These are phyloP conservation scores for Otatea glauca DNA, from an alignment of 176 grass and related monocot species.

Conservation along the genomic window DNA sequence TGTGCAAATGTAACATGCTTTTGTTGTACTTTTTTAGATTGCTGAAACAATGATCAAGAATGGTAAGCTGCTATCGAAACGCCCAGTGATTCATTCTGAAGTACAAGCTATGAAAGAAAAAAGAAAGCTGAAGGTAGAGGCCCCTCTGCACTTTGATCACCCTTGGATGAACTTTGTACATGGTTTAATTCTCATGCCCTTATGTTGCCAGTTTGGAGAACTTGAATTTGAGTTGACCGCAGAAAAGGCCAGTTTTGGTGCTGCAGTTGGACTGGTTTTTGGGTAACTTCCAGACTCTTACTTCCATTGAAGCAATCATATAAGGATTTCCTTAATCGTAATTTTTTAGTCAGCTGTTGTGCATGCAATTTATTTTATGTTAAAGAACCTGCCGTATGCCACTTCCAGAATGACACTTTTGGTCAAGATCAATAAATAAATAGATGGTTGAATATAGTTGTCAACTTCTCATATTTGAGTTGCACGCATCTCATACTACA, in stretches of 20 bases:
- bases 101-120: conserved; percentile 65
- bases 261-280: conserved; percentile 66
- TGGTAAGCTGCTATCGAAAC: conserved; percentile 67
- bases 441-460: background rate
- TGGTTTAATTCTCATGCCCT: conserved; percentile 8
- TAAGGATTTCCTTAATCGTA: background rate
- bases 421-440: conserved; percentile 7
- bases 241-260: conserved; percentile 68
- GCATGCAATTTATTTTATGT: conserved; percentile 14
- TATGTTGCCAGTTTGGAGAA: conserved; percentile 72
- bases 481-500: background rate
- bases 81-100: conserved; percentile 51
- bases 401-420: background rate
- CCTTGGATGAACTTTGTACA: background rate
- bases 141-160: conserved; percentile 18
- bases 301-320: conserved; percentile 18
- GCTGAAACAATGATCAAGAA: conserved; percentile 80
- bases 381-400: background rate
- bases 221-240: conserved; percentile 72
- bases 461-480: background rate
- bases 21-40: conserved; percentile 55
- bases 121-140: conserved; percentile 69
- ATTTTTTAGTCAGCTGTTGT: background rate
- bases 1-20: conserved; percentile 36
- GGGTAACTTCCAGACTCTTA: conserved; percentile 54